These are phyloP conservation scores for Amphichorda felina DNA, from an alignment of 2,329 filamentous ascomycete genomes.

Conservation along the genomic window DNA sequence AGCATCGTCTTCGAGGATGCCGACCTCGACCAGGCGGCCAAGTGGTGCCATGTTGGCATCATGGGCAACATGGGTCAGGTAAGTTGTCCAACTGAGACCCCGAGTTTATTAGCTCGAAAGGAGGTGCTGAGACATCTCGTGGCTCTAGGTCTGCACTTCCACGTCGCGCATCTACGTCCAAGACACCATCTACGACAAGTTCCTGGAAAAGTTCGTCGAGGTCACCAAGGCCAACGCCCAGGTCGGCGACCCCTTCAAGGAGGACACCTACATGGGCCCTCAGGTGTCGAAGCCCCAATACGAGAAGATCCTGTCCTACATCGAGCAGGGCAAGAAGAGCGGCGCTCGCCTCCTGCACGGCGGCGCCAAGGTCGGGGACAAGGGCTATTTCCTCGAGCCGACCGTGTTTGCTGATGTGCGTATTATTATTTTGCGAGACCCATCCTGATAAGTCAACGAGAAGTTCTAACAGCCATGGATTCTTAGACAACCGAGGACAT, in stretches of 20 bases:
- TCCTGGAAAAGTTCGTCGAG: slow-evolving; percentile 13
- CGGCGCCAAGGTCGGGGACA: slow-evolving; percentile 23
- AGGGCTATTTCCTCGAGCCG: slow-evolving; percentile 6
- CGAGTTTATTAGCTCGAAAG: slow-evolving; percentile 45
- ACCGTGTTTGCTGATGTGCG: slow-evolving; percentile 5
- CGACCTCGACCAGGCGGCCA: slow-evolving; percentile 48
- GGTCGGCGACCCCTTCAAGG: slow-evolving; percentile 10
- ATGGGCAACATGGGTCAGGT: slow-evolving; percentile 44
- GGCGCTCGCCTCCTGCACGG: slow-evolving; percentile 57
- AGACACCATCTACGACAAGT: slow-evolving; percentile 40
- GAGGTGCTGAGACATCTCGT: slow-evolving; percentile 45
- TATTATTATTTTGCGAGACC: slow-evolving; percentile 7
- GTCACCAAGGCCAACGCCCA: slow-evolving; percentile 28
- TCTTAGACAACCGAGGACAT: slow-evolving; percentile 8
- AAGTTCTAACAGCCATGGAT: slow-evolving; percentile 8
- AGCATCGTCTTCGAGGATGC: slow-evolving; percentile 46
- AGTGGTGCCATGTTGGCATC: slow-evolving; percentile 25
- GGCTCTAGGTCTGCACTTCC: slow-evolving; percentile 39
- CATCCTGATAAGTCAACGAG: too few relatives aligned
- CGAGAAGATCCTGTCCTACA: slow-evolving; percentile 51
- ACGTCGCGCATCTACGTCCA: slow-evolving; percentile 46
- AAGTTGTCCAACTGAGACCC: slow-evolving; percentile 42
- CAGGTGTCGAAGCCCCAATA: slow-evolving; percentile 48
- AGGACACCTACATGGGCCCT: slow-evolving; percentile 16
- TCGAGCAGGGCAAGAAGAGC: slow-evolving; percentile 25